Evolutionary conservation across 1,284 basidiomycete genomes (phyloP).

Genomic region (Rugiboletus extremiorientalis): DNA sequence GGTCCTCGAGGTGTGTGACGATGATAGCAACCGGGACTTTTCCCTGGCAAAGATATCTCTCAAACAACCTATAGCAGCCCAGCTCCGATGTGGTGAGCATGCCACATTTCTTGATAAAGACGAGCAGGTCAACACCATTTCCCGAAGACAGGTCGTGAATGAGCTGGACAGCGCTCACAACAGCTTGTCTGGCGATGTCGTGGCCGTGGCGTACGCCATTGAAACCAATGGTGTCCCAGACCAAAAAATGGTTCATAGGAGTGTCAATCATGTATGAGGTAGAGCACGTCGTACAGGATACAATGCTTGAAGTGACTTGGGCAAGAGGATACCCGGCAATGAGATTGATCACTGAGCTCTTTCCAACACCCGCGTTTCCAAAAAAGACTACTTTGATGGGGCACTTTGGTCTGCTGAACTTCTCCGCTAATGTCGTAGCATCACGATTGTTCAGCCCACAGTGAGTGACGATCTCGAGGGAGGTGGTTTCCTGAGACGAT

Average conservation of each 20-base stretch:
- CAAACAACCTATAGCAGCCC: slow-evolving; percentile 27
- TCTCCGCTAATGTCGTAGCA: background rate
- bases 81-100: slow-evolving; percentile 22
- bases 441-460: background rate
- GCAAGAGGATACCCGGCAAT: background rate
- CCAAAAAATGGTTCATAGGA: slow-evolving; percentile 1
- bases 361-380: slow-evolving; percentile 7
- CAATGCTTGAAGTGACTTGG: background rate
- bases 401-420: background rate
- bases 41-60: slow-evolving; percentile 24
- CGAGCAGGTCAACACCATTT: slow-evolving; percentile 30
- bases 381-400: slow-evolving; percentile 11
- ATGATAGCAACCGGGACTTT: slow-evolving; percentile 31
- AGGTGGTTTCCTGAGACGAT: background rate
- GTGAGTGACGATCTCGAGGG: background rate
- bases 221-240: slow-evolving; percentile 33
- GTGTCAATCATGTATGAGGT: background rate
- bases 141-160: background rate
- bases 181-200: background rate
- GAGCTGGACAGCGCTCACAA: background rate
- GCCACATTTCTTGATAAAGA: slow-evolving; percentile 29
- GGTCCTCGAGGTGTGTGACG: slow-evolving; percentile 20
- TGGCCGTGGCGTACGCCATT: background rate
- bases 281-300: slow-evolving; percentile 2
- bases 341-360: slow-evolving; percentile 10